These are phyloP conservation scores for Lonicera japonica DNA, from an alignment of 129 eudicot genomes.

Conservation along the genomic window DNA sequence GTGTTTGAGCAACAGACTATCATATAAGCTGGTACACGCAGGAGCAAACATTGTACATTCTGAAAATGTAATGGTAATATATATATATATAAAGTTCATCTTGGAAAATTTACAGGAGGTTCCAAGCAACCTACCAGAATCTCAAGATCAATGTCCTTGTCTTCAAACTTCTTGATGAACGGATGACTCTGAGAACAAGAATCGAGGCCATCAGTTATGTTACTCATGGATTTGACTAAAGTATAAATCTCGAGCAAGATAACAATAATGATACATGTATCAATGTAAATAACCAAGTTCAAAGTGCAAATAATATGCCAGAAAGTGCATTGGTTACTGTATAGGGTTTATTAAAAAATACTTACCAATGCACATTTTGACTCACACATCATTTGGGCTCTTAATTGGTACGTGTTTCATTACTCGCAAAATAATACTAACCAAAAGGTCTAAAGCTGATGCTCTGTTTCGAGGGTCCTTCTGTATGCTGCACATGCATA, in stretches of 20 bases:
- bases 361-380: too few relatives aligned
- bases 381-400: too few relatives aligned
- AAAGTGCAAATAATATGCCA: not conserved
- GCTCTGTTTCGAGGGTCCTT: constrained; percentile 79
- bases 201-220: constrained; percentile 7
- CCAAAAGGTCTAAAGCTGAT: constrained; percentile 80
- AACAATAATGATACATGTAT: not conserved
- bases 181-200: constrained; percentile 58
- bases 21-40: constrained; percentile 9
- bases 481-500: constrained; percentile 59
- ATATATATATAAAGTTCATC: constrained; percentile 22
- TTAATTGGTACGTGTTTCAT: too few relatives aligned
- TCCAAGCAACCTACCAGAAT: constrained; percentile 81
- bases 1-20: constrained; percentile 14
- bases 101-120: constrained; percentile 66
- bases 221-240: not conserved
- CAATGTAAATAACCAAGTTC: not conserved
- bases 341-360: too few relatives aligned
- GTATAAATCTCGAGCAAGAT: not conserved
- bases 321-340: too few relatives aligned
- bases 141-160: constrained; percentile 82
- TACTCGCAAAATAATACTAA: constrained; percentile 26
- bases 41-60: constrained; percentile 11
- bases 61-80: not conserved
- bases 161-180: constrained; percentile 91